Base-by-base conservation (phyloP, 371 early-diverging fungal genomes). In the Mortierella sp. region DNA sequence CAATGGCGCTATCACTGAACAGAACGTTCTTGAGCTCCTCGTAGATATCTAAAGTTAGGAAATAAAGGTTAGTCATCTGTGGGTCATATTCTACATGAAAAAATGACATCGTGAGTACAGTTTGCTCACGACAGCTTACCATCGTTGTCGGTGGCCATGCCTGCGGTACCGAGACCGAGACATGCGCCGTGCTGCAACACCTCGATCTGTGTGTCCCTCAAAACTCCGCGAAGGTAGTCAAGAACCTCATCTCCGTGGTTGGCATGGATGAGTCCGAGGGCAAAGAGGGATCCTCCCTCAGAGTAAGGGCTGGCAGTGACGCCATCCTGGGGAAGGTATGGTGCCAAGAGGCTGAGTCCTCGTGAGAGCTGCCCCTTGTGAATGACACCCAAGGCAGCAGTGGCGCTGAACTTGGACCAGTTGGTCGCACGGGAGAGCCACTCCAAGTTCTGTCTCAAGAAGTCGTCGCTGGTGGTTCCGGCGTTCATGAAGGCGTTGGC, bases 391-490 rank as follows among this genome's bases (percentile, higher is more conserved):
- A 99, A 91, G n/a, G 97, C 97, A 6, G 99, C 99, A 8, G 99
- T 97, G 7, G 99, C 99, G 75, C 97, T 96, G 90, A 99, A 99
- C 90, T 99, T 99, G 58, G 98, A 95, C 99, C 99, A 99, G 91
- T 99, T 99, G 74, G 96, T 98, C 38, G 99, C 98, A 78, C 99
- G 94, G 27, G 97, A 94, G 71, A 99, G 93, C 98, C 99, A 98
- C 83, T 99, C 99, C 72, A 99, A 90, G 88, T 99, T 99, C 79
- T 97, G 96, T 74, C 99, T 94, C 86, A 99, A 92, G 82, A 99
- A 99, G 75, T 97, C 97, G 87, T 99, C 99, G 82, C 97, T 97
- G 4, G 99, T 99, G 10, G 99, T 99, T 75, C 99, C 99, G 29
- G 98, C 96, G 86, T 98, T 97, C 98, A 99, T 98, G 79, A 99